Base-by-base conservation (phyloP, 2,329 filamentous ascomycete species). In the Sclerotinia subarctica region DNA sequence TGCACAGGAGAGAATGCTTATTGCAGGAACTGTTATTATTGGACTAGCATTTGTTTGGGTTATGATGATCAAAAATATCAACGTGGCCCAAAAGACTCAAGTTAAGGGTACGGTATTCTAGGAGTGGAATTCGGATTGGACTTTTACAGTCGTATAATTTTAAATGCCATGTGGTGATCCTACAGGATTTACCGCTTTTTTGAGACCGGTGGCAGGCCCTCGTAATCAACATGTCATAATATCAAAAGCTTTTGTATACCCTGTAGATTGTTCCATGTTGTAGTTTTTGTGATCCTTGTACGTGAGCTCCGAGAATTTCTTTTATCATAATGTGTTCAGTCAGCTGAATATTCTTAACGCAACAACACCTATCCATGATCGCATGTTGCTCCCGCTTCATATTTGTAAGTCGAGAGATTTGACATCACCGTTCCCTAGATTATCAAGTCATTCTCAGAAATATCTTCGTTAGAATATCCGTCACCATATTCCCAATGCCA, bases 1-100 rank as follows among this genome's bases (percentile, higher is more conserved):
- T 68, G 81, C 82, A 0, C 83, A 85, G 77, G 78, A 79, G 47
- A 75, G 79, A n/a, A 83, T 85, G 81, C 74, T 85, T 56, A 83
- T 85, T 67, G 81, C 81, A 0, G 84, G 83, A 24, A 79, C 82
- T 11, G 81, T 78, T 6, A 75, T 85, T 10, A 78, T 85, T 74
- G 42, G 72, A 3, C 69, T 84, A 17, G 75, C 77, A 0, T 76
- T 85, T 47, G 70, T 78, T 1, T 80, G 74, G 67, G 76, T 81
- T n/a, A 69, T 76, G 2, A 73, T 84, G 66, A 84, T 82, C 80
- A 78, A 77, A 66, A 79, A 85, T 69, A 79, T 83, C 46, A 79
- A 82, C 51, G 76, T 85, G 51, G 81, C 79, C 64, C 76, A 80
- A 42, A 73, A 79, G 24, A 78, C 79, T 70, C 79, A 84, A 73